Percentiles rank a stretch among this genome's conserved stretches.
phyloP scores from a whole-genome alignment of 345 rosid species.

The Lagerstroemia speciosa region DNA sequence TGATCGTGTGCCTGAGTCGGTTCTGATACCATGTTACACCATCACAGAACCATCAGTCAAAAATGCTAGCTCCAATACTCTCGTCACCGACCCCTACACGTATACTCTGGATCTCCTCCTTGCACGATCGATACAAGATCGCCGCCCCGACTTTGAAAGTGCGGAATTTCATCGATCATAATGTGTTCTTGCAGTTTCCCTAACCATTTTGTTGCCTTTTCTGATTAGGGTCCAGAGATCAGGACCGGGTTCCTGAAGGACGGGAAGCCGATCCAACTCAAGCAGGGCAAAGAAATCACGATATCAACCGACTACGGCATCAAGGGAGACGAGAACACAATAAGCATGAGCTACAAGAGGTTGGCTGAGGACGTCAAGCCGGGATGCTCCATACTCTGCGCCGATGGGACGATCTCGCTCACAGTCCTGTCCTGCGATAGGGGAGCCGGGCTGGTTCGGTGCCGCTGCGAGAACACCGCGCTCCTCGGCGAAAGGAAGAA shows the following conservation, averaged over 20 bases:
- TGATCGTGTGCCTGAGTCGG: no score
- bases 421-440: slow-evolving; percentile 67
- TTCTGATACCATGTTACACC: no score
- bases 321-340: slow-evolving; percentile 64
- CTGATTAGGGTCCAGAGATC: slow-evolving; percentile 68
- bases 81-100: no score
- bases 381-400: slow-evolving; percentile 84
- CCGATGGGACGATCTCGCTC: slow-evolving; percentile 92
- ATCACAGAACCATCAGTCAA: no score
- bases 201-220: slow-evolving; percentile 2
- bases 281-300: slow-evolving; percentile 75
- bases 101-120: no score
- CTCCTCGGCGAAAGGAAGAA: slow-evolving; percentile 97
- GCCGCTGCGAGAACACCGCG: slow-evolving; percentile 85
- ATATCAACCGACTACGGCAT: slow-evolving; percentile 72
- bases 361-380: slow-evolving; percentile 77
- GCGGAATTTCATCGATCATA: no score
- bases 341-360: slow-evolving; percentile 95
- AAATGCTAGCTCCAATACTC: no score
- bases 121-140: no score
- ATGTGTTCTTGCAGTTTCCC: neutral
- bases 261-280: slow-evolving; percentile 60
- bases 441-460: slow-evolving; percentile 58
- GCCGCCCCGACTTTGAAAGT: no score
- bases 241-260: slow-evolving; percentile 68